phyloP scores from a whole-genome alignment of 306 rosid genomes.

The Potentilla sterilis region DNA sequence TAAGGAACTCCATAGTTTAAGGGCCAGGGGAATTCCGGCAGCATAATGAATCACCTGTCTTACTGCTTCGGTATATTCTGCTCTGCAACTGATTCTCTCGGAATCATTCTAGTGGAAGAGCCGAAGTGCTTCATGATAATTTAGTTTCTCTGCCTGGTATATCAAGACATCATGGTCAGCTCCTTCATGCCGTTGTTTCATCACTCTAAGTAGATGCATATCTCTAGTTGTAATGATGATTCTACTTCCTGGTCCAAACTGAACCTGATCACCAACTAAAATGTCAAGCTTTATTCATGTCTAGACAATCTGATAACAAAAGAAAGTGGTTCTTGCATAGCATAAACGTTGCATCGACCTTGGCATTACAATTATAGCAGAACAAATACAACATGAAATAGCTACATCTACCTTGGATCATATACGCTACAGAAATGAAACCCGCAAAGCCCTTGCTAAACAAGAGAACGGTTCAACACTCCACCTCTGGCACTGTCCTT shows the following conservation, averaged over 20 bases:
- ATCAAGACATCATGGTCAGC: background rate
- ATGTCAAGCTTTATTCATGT: too few species aligned
- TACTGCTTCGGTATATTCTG: background rate
- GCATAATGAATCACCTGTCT: slow-evolving; percentile 6
- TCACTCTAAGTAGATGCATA: background rate
- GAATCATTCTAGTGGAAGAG: slow-evolving; percentile 6
- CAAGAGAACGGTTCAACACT: too few species aligned
- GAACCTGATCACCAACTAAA: background rate
- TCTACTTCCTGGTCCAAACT: slow-evolving; percentile 17
- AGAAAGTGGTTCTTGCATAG: too few species aligned
- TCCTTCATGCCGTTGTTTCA: background rate
- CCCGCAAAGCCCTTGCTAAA: too few species aligned
- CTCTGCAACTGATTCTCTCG: background rate
- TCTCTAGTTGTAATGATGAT: background rate
- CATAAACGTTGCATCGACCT: too few species aligned
- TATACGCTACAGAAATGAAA: too few species aligned
- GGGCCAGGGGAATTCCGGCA: slow-evolving; percentile 4
- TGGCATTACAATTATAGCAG: too few species aligned
- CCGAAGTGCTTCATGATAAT: slow-evolving; percentile 3
- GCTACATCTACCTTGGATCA: too few species aligned
- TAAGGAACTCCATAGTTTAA: background rate
- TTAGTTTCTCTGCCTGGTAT: background rate
- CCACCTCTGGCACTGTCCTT: too few species aligned
- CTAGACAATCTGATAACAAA: too few species aligned
- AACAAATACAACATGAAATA: too few species aligned